phyloP scores from a whole-genome alignment of 345 rosid genomes.

The Rhodomyrtus tomentosa region DNA sequence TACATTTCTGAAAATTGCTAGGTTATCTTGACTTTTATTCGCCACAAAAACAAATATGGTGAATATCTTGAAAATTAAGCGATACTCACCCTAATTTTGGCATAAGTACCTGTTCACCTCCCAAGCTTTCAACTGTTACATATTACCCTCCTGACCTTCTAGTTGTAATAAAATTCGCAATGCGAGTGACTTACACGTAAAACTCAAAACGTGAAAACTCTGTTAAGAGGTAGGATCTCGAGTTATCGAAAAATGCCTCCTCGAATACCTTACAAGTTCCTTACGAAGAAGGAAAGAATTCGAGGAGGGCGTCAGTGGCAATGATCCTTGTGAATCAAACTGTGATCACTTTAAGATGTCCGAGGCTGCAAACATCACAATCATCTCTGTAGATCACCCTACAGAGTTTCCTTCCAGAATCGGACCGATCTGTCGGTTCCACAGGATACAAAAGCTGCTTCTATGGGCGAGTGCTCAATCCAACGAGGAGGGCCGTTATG shows the following conservation, averaged over 20 bases:
- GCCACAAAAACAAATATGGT: neutral
- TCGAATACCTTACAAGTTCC: neutral
- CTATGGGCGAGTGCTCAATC: conserved; percentile 73
- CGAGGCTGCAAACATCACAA: neutral
- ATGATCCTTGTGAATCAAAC: neutral
- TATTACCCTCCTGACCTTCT: neutral
- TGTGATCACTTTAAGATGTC: neutral
- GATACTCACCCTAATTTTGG: neutral
- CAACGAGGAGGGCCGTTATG: conserved; percentile 70
- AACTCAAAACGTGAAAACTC: neutral
- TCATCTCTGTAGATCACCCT: neutral
- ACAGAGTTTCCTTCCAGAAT: conserved; percentile 42
- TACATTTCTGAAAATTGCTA: neutral
- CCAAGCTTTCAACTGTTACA: neutral
- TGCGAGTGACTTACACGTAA: neutral
- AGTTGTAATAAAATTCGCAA: neutral
- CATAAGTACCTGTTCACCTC: neutral
- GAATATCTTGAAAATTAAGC: neutral
- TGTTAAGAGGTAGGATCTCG: neutral
- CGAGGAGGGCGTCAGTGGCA: neutral
- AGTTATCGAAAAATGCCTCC: neutral
- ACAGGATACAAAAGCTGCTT: conserved; percentile 49
- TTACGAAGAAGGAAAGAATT: neutral
- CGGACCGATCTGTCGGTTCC: conserved; percentile 55
- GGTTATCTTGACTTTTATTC: neutral